Percentiles rank a stretch among this genome's conserved stretches.
Conservation (phyloP, 2,329 filamentous ascomycete genomes). For the Cryphonectria parasitica region DNA sequence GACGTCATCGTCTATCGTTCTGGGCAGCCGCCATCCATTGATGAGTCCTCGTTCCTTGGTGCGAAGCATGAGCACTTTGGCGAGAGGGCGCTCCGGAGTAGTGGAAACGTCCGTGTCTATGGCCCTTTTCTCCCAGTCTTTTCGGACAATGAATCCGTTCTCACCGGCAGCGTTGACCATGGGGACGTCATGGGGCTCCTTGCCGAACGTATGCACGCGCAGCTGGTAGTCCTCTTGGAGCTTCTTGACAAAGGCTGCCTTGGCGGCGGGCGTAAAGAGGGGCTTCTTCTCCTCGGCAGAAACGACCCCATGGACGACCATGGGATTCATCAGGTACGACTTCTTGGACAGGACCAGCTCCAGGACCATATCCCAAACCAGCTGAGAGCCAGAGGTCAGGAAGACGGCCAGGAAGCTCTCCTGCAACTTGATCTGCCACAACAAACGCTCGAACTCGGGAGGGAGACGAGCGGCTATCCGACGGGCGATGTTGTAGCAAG, state of each 20-base stretch:
- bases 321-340: not conserved
- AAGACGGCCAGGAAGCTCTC: not conserved
- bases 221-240: slow-evolving; percentile 2
- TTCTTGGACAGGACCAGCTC: not conserved
- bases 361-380: not conserved
- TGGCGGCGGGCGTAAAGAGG: slow-evolving; percentile 42
- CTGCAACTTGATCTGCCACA: slow-evolving; percentile 6
- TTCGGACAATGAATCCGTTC: not conserved
- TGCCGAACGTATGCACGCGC: slow-evolving; percentile 18
- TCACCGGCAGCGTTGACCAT: slow-evolving; percentile 17
- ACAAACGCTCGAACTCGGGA: slow-evolving; percentile 1
- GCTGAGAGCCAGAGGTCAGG: not conserved
- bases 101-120: too few species aligned
- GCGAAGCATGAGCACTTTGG: not conserved
- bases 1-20: not conserved
- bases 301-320: not conserved
- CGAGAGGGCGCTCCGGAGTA: not conserved
- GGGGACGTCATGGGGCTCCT: slow-evolving; percentile 14
- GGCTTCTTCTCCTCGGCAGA: not conserved
- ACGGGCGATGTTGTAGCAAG: not conserved
- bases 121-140: not conserved
- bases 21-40: not conserved
- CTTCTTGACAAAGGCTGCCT: slow-evolving; percentile 40
- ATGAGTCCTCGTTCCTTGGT: not conserved
- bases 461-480: not conserved